Conservation (phyloP, 2,329 filamentous ascomycete genomes). For the Emergomyces africanus region DNA sequence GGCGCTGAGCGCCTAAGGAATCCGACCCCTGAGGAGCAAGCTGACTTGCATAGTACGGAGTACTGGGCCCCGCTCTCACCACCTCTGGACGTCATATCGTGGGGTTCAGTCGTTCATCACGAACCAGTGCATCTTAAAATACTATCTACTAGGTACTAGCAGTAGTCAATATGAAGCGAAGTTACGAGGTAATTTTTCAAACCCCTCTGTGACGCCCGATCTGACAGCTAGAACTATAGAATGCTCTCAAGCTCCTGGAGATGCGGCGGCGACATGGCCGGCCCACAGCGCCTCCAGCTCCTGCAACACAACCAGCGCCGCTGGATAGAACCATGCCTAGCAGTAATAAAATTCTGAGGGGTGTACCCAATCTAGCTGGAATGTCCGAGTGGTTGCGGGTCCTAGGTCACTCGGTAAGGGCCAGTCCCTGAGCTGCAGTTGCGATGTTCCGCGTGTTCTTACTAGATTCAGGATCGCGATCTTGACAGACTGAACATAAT, state of each 20-base stretch:
- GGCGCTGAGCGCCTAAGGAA: background rate
- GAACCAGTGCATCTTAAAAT: background rate
- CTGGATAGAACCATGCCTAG: background rate
- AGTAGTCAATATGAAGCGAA: background rate
- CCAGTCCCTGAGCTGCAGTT: background rate
- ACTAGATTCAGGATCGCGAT: conserved; percentile 25
- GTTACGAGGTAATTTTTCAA: background rate
- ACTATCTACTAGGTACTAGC: too few relatives aligned
- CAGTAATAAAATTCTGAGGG: conserved; percentile 10
- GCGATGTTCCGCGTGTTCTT: background rate
- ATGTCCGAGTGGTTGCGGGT: conserved; percentile 22
- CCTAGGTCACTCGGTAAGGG: conserved; percentile 20
- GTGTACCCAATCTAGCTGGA: conserved; percentile 18
- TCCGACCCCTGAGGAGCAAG: background rate
- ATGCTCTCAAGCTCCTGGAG: conserved; percentile 1
- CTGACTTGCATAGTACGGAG: background rate
- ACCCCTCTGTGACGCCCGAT: background rate
- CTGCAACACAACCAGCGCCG: background rate
- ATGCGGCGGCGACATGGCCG: background rate
- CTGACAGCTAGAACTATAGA: background rate
- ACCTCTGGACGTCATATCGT: background rate
- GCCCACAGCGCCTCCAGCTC: background rate
- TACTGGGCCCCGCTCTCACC: background rate
- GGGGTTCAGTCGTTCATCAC: background rate
- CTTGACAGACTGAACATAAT: conserved; percentile 52